Base-by-base conservation (phyloP, 2,329 filamentous ascomycete genomes). In the Pyrenophora graminea region DNA sequence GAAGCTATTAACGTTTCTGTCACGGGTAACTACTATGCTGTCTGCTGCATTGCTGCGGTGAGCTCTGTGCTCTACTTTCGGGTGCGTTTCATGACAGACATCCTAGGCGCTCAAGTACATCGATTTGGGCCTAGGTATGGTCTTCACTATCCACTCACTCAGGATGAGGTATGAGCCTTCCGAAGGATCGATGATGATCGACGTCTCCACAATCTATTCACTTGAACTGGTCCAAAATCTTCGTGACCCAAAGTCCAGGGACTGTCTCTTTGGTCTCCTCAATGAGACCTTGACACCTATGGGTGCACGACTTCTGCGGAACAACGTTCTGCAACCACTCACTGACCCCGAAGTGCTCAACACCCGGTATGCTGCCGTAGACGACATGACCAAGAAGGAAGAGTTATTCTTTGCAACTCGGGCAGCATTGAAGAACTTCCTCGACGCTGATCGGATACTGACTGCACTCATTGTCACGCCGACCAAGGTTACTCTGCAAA, bases 181-280 rank as follows among this genome's bases (percentile, higher is more conserved):
- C 0, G 90, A 96, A 67, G 89, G 93, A 19, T 90, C 91, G 0
- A 96, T 97, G 92, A 90, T 96, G 83, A 95, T 97, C 62, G 93
- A 97, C 64, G 81, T 94, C 2, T 88, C 90, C 0, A 96, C 92
- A 0, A 90, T 97, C 23, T 82, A 87, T 32, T 91, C 91, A 0
- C 79, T 99, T 3, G 94, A 99, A 70, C 80, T 99, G 5, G 88
- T 97, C 21, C 91, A 96, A 64, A 99, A 97, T 59, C 68, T 92
- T 0, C 86, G 89, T 10, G 86, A 88, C 60, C 67, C 85, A 0
- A 91, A 88, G 59, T 96, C 91, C 0, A 90, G 86, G 56, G 85
- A 93, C 33, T 93, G 88, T 58, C 77, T 99, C 0, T 93, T 92
- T 56, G 92, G 92, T 0, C 73, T 97, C 0, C 75, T 99, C 39